Evolutionary conservation across 2,329 filamentous ascomycete species (phyloP).

Genomic region (Sclerotinia subarctica): DNA sequence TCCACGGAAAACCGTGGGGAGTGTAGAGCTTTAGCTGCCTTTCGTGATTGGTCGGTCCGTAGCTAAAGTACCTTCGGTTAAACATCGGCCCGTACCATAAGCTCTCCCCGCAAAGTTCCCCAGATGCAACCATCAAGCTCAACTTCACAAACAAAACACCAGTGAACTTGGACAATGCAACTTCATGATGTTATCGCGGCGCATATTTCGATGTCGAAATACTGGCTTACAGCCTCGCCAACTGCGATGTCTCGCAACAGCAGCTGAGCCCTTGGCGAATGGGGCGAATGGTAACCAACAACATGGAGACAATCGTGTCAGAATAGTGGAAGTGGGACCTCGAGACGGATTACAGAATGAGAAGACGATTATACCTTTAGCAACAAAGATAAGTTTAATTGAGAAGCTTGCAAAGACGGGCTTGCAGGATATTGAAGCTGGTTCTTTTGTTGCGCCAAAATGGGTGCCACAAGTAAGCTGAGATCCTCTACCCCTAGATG

Average conservation of each 20-base stretch:
- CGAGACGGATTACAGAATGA: constrained; percentile 87
- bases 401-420: constrained; percentile 66
- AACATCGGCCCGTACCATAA: not conserved
- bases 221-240: constrained; percentile 16
- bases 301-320: constrained; percentile 42
- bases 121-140: constrained; percentile 11
- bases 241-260: constrained; percentile 30
- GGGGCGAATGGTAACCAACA: constrained; percentile 25
- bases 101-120: constrained; percentile 14
- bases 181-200: constrained; percentile 16
- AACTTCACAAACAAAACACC: not conserved
- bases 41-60: not conserved
- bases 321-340: constrained; percentile 79
- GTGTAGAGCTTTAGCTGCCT: not conserved
- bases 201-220: constrained; percentile 7
- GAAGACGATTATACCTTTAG: constrained; percentile 64
- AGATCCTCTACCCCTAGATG: not conserved
- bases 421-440: constrained; percentile 71
- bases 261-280: constrained; percentile 24
- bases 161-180: constrained; percentile 12
- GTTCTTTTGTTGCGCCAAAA: constrained; percentile 79
- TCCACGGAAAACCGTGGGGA: not conserved
- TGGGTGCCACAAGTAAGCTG: constrained; percentile 72
- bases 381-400: constrained; percentile 75
- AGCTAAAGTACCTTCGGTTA: not conserved